Evolutionary conservation across 345 rosid genomes (phyloP).

Genomic region (Clausena lansium): DNA sequence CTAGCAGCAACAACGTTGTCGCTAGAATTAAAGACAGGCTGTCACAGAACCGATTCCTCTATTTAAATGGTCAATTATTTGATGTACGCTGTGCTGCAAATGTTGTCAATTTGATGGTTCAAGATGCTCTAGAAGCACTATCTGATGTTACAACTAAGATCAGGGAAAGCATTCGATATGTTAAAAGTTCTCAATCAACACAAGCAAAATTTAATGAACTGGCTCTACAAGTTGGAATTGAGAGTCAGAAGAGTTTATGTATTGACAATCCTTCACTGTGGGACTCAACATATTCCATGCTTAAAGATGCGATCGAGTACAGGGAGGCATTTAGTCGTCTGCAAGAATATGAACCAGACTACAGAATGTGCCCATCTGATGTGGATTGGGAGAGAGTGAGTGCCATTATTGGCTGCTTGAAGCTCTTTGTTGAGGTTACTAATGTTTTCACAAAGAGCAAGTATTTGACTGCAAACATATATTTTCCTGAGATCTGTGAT

Average conservation of each 20-base stretch:
- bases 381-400: constrained; percentile 60
- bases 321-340: constrained; percentile 44
- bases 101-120: constrained; percentile 59
- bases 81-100: constrained; percentile 59
- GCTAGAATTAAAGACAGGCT: constrained; percentile 61
- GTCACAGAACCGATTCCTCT: constrained; percentile 69
- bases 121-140: constrained; percentile 51
- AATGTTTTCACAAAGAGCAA: constrained; percentile 46
- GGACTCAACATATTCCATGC: constrained; percentile 71
- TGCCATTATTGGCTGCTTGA: constrained; percentile 43
- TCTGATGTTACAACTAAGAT: constrained; percentile 44
- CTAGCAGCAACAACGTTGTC: constrained; percentile 42
- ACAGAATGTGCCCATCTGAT: constrained; percentile 50
- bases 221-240: constrained; percentile 38
- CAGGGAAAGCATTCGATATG: constrained; percentile 45
- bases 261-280: constrained; percentile 53
- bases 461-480: constrained; percentile 55
- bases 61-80: constrained; percentile 60
- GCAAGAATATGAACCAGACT: constrained; percentile 39
- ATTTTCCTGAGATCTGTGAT: constrained; percentile 68
- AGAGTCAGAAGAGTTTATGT: constrained; percentile 42
- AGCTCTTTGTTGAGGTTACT: constrained; percentile 57
- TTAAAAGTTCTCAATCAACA: constrained; percentile 48
- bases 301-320: constrained; percentile 54
- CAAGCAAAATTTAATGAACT: constrained; percentile 41